Evolutionary conservation across 78 protist genomes (phyloP).

Genomic region (Capsaspora owczarzaki): DNA sequence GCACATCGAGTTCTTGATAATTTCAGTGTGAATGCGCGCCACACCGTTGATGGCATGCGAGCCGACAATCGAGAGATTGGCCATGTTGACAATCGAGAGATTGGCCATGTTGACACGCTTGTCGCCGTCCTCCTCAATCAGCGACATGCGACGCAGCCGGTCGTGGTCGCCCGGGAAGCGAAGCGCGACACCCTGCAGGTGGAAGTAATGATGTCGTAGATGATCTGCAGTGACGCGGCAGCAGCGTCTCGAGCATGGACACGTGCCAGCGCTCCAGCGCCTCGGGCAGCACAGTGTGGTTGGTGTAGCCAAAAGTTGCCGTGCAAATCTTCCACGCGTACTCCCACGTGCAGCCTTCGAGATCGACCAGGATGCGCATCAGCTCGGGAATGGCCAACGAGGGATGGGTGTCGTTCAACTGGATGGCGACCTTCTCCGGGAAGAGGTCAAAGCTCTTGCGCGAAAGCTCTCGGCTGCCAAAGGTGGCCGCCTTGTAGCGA

Average conservation of each 20-base stretch:
- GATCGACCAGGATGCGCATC: slow-evolving; percentile 82
- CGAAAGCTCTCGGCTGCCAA: not conserved
- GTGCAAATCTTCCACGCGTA: slow-evolving; percentile 78
- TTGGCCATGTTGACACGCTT: slow-evolving; percentile 79
- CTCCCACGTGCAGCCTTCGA: slow-evolving; percentile 64
- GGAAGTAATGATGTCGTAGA: slow-evolving; percentile 84
- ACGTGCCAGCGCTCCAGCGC: slow-evolving; percentile 96
- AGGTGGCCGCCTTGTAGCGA: slow-evolving; percentile 3
- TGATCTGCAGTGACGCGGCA: slow-evolving; percentile 93
- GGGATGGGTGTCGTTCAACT: slow-evolving; percentile 97
- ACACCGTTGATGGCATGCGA: slow-evolving; percentile 89
- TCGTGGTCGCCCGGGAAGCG: slow-evolving; percentile 53
- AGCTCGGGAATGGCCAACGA: slow-evolving; percentile 78
- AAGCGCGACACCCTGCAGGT: slow-evolving; percentile 46
- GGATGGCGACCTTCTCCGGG: slow-evolving; percentile 69
- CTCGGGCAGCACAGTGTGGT: slow-evolving; percentile 96
- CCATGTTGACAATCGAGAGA: slow-evolving; percentile 88
- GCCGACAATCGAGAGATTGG: slow-evolving; percentile 82
- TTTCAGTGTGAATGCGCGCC: slow-evolving; percentile 84
- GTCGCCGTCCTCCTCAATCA: slow-evolving; percentile 75
- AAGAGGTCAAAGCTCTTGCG: slow-evolving; percentile 33
- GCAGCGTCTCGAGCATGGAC: slow-evolving; percentile 54
- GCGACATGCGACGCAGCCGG: slow-evolving; percentile 56
- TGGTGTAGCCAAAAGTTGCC: slow-evolving; percentile 84
- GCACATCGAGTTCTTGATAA: slow-evolving; percentile 50